Base-by-base conservation (phyloP, 2,329 filamentous ascomycete genomes). In the Apiospora sp. region DNA sequence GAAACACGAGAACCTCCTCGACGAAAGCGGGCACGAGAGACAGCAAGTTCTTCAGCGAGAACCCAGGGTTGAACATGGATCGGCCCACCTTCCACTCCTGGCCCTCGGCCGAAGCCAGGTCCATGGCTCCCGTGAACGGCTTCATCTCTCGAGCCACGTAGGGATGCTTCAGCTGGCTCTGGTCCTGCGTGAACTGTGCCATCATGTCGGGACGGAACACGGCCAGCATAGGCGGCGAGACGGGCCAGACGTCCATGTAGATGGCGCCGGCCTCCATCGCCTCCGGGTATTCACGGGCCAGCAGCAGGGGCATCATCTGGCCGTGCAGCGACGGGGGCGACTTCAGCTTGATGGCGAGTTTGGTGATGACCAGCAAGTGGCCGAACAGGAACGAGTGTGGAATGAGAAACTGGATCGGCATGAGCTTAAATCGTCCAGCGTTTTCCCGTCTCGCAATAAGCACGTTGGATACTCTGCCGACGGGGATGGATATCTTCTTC, bases 221-320 rank as follows among this genome's bases (percentile, higher is more conserved):
- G 68, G 78, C 73, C 27, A 79, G 68, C 77, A 83, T 81, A 3
- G 82, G 79, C 6, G 73, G 68, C 1, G 76, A 75, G n/a, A 84
- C 74, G 4, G 84, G 83, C 80, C 82, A 84, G 19, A 79, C 72
- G 70, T 85, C 83, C 61, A 85, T 73, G 72, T 85, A 82, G 67
- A 81, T 73, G 41, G 80, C 68, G 69, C 80, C 80, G 10, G 75
- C 71, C n/a, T 75, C 75, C 3, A 75, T 74, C 24, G 80, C 51
- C 24, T 81, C 79, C 7, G 81, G 79, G 61, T 78, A 81, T 61
- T 81, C 77, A 41, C 75, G 69, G 37, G 75, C 72, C 14, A 83
- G 51, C 24, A 79, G 69, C 14, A 74, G 70, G 16, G 77, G 74
- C 37, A 78, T 72, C 71, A 74, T 74, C 1, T 80, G 76, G 10